phyloP scores from a whole-genome alignment of 1,284 basidiomycete genomes.

The Ustilago shanxiensis region DNA sequence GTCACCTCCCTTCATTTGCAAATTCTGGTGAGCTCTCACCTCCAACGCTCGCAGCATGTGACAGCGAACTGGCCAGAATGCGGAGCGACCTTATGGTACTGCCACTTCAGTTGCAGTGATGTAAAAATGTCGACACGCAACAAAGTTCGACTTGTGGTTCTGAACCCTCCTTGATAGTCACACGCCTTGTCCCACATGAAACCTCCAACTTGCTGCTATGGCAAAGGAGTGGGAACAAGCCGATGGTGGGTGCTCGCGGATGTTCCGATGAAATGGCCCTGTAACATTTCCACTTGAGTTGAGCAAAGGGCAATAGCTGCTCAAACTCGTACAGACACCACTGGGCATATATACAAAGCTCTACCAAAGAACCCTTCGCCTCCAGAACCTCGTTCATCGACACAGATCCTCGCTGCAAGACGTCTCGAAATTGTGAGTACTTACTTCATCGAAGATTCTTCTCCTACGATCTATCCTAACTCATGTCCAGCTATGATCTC shows the following conservation, averaged over 20 bases:
- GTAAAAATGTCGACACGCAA: background rate
- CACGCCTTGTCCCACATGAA: slow-evolving; percentile 6
- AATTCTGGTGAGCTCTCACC: too few relatives aligned
- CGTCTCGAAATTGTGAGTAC: too few relatives aligned
- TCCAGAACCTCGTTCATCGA: background rate
- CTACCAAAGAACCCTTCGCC: too few relatives aligned
- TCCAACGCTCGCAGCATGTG: too few relatives aligned
- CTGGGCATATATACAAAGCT: background rate
- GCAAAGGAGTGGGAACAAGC: background rate
- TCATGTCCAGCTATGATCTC: background rate
- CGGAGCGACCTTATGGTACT: background rate
- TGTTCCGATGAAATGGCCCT: background rate
- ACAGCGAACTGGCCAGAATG: background rate
- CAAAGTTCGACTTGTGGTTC: background rate
- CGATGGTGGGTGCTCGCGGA: background rate
- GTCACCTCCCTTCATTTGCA: background rate
- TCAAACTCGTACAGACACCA: background rate
- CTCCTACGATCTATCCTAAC: too few relatives aligned
- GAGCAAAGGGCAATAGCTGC: background rate
- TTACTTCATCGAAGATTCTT: too few relatives aligned
- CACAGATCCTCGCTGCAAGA: too few relatives aligned
- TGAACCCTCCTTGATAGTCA: background rate
- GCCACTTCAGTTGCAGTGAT: background rate
- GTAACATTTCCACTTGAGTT: background rate
- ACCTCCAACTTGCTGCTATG: background rate